Evolutionary conservation across 1,139 yeast genomes (phyloP).

Genomic region (Geotrichum candidum): DNA sequence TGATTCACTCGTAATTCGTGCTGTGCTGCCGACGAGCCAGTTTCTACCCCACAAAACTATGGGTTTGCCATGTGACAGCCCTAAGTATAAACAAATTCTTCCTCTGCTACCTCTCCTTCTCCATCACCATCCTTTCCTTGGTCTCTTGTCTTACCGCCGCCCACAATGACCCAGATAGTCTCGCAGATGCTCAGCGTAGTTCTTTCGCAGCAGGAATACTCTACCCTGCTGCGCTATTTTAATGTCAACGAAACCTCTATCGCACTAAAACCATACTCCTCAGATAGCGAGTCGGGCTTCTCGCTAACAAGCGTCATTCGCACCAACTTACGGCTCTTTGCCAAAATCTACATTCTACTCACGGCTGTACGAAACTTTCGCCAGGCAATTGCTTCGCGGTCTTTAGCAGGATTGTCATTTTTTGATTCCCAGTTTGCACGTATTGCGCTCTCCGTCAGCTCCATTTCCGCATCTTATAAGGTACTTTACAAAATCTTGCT

Average conservation of each 20-base stretch:
- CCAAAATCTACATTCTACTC: constrained; percentile 27
- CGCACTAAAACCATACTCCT: not conserved
- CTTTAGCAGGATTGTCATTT: constrained; percentile 9
- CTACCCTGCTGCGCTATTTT: not conserved
- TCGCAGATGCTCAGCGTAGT: not conserved
- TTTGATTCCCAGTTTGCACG: constrained; percentile 19
- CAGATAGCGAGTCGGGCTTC: not conserved
- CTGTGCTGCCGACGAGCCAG: not conserved
- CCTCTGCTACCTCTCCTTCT: not conserved
- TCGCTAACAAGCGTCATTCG: constrained; percentile 20
- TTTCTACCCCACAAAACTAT: no score
- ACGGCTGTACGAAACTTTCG: constrained; percentile 22
- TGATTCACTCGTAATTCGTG: no score
- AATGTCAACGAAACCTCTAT: not conserved
- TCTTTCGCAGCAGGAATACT: not conserved
- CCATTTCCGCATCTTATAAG: constrained; percentile 30
- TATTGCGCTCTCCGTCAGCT: constrained; percentile 28
- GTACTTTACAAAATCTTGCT: constrained; percentile 23
- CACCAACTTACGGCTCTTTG: constrained; percentile 30
- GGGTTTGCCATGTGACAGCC: no score
- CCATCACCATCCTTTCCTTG: no score
- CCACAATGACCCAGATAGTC: not conserved
- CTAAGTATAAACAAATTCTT: not conserved
- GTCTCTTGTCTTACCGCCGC: not conserved
- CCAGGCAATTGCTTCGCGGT: constrained; percentile 15